Evolutionary conservation across 805 yeast species (phyloP), one percentile per base, ranked within the genome.

Genomic region (Gaillardinia entomophila): DNA sequence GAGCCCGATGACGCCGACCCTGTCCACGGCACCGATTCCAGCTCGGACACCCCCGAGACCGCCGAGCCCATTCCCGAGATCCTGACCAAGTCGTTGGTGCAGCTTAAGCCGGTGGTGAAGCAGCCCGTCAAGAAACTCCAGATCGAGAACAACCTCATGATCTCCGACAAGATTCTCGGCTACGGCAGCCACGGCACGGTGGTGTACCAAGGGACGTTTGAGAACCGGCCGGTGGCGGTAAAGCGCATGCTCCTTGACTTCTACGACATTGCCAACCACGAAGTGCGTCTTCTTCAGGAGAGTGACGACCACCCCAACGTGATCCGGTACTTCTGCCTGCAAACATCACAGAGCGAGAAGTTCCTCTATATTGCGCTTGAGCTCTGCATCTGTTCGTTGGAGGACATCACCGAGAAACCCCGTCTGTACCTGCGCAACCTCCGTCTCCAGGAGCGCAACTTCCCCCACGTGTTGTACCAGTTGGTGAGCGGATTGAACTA

Each of bases 251-350:
- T 92, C 33, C 69, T 89, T 24, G 96, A 89, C 52, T 92, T 89
- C 50, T 90, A 84, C 56, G 97, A 92, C 49, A 77, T 90, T 36
- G 97, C 97, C 2, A 80, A 87, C 6, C 95, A 86, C 45, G 98
- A 90, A 50, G 94, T 92, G 10, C 73, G 80, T 16, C 57, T 90
- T 11, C 60, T 90, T 22, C 95, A 90, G 37, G 97, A 90, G 53
- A 85, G 95, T 60, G 98, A 92, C 48, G 96, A 88, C 53, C 97
- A 90, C 57, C 92, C 96, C 2, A 92, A 92, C 51, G 97, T 92
- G 15, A 77, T 92, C 4, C 64, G 97, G 34, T 92, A 92, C 54
- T 92, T 77, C 52, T 90, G 96, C 58, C 87, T 94, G n/a, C 94
- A 90, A 51, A 79, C 84, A 20, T 81, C 84, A 27, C 59, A 58